phyloP scores from a whole-genome alignment of 2,329 filamentous ascomycete species.

The Monilinia polystroma region DNA sequence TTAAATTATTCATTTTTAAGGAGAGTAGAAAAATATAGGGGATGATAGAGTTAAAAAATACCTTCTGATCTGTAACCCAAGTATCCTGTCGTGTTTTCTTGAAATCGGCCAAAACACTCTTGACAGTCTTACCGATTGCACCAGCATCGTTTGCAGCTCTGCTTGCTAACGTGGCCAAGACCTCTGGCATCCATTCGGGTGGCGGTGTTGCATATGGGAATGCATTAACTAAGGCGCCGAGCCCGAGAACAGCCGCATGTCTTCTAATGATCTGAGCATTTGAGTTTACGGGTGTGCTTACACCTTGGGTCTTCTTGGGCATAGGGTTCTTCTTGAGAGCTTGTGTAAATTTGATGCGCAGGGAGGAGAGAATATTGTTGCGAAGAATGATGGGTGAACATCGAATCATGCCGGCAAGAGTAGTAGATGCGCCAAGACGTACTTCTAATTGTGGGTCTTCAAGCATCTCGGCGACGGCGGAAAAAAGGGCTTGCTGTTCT shows the following conservation, averaged over 20 bases:
- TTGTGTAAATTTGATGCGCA: conserved; percentile 77
- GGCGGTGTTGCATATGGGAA: conserved; percentile 96
- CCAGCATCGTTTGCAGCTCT: conserved; percentile 86
- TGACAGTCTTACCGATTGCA: conserved; percentile 92
- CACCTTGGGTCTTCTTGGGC: conserved; percentile 69
- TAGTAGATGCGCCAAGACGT: conserved; percentile 86
- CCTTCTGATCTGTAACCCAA: conserved; percentile 97
- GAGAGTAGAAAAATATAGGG: background rate
- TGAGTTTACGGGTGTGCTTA: conserved; percentile 66
- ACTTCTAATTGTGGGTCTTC: conserved; percentile 91
- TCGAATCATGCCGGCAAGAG: conserved; percentile 94
- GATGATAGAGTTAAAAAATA: conserved; percentile 48
- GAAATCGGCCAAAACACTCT: conserved; percentile 91
- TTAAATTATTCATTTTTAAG: background rate
- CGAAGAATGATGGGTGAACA: conserved; percentile 84
- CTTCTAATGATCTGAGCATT: conserved; percentile 77
- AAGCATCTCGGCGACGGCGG: conserved; percentile 94
- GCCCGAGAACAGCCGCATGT: conserved; percentile 86
- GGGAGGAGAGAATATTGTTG: conserved; percentile 69
- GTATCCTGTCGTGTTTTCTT: conserved; percentile 99
- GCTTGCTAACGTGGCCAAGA: conserved; percentile 79
- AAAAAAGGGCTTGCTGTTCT: conserved; percentile 79
- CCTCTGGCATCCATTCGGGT: conserved; percentile 89
- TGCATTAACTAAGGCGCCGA: conserved; percentile 88
- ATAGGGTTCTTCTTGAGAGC: conserved; percentile 82